Conservation (phyloP, 495 filamentous ascomycete genomes). For the Penicillium samsonianum region DNA sequence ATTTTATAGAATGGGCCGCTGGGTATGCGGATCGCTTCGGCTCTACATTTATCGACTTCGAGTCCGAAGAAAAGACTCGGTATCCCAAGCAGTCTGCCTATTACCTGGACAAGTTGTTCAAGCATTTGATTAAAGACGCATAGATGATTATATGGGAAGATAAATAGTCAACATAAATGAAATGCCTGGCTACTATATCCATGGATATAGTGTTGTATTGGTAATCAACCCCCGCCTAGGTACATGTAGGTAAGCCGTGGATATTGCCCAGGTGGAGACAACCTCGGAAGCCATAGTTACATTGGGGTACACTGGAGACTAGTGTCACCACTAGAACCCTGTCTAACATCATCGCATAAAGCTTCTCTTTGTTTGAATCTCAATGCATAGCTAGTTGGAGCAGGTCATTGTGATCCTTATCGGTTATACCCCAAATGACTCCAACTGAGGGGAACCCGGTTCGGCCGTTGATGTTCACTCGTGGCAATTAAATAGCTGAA, state of each 20-base stretch:
- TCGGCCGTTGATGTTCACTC: slow-evolving; percentile 1
- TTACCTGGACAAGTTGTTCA: slow-evolving; percentile 45
- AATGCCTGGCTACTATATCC: too few relatives aligned
- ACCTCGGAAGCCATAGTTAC: too few relatives aligned
- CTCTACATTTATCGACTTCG: slow-evolving; percentile 45
- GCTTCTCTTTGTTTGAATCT: slow-evolving; percentile 7
- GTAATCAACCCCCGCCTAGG: too few relatives aligned
- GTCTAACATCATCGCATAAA: background rate
- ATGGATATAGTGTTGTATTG: too few relatives aligned
- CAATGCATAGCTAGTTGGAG: slow-evolving; percentile 15
- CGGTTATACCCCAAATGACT: slow-evolving; percentile 25
- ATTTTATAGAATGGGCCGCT: slow-evolving; percentile 46
- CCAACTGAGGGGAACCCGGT: slow-evolving; percentile 22
- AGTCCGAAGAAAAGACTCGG: slow-evolving; percentile 46
- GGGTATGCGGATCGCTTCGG: slow-evolving; percentile 52
- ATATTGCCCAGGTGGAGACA: too few relatives aligned
- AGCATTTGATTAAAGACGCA: slow-evolving; percentile 36
- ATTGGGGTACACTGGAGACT: too few relatives aligned
- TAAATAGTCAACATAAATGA: background rate
- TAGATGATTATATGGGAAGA: background rate
- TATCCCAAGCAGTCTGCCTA: slow-evolving; percentile 49
- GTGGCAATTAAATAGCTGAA: background rate
- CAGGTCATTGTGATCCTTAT: slow-evolving; percentile 21
- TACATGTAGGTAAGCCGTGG: too few relatives aligned
- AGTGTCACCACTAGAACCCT: background rate